These are phyloP conservation scores for Backusella tuberculispora DNA, from an alignment of 192 early-diverging fungal species.

Conservation along the genomic window DNA sequence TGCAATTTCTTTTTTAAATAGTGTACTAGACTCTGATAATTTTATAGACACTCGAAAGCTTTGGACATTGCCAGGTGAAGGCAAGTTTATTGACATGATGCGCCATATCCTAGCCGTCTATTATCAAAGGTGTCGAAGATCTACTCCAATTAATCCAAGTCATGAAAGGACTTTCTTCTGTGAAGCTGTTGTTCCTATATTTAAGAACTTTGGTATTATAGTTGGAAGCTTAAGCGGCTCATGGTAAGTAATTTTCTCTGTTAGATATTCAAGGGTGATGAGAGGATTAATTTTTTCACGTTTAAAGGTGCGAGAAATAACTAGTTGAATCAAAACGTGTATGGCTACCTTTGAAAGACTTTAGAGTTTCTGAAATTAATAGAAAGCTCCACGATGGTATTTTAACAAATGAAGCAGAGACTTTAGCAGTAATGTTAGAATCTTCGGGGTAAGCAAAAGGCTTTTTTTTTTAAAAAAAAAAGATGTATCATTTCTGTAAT, in stretches of 20 bases:
- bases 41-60: too few relatives aligned
- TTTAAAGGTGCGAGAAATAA: background rate
- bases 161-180: background rate
- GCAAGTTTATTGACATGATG: background rate
- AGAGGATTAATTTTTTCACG: background rate
- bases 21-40: too few relatives aligned
- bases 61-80: too few relatives aligned
- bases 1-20: too few relatives aligned
- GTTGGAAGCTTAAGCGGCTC: background rate
- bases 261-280: background rate
- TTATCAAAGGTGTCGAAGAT: background rate
- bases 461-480: conserved; percentile 1
- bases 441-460: background rate
- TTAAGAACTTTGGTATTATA: background rate
- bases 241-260: background rate
- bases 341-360: background rate
- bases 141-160: background rate
- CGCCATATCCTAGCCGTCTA: background rate
- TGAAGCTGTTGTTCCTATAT: background rate
- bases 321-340: background rate
- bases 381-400: background rate
- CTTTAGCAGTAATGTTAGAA: background rate
- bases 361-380: conserved; percentile 10
- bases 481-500: background rate
- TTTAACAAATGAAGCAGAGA: conserved; percentile 10